phyloP scores from a whole-genome alignment of 306 rosid species.

The Datisca glomerata region DNA sequence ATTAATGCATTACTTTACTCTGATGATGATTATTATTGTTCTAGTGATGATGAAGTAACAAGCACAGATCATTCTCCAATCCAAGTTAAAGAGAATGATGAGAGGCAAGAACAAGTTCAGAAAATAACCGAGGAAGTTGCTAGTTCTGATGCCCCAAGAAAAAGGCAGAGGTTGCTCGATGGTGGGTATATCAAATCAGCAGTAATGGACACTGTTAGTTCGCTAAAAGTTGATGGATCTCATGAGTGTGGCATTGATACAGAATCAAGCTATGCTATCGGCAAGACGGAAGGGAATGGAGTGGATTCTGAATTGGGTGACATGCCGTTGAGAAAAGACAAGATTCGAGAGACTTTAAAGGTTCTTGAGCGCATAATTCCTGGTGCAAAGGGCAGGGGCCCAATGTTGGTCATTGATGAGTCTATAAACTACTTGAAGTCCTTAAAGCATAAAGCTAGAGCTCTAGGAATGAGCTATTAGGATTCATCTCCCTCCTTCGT shows the following conservation, averaged over 20 bases:
- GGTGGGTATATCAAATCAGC: constrained; percentile 30
- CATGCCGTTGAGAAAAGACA: constrained; percentile 31
- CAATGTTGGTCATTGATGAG: constrained; percentile 55
- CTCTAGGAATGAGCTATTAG: constrained; percentile 24
- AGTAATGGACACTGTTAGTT: constrained; percentile 24
- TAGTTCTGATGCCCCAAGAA: constrained; percentile 35
- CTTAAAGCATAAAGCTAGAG: constrained; percentile 36
- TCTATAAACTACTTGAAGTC: constrained; percentile 63
- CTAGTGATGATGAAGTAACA: constrained; percentile 58
- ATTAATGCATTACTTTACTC: constrained; percentile 79
- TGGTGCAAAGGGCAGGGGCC: constrained; percentile 68
- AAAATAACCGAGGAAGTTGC: constrained; percentile 32
- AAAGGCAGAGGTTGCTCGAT: constrained; percentile 47
- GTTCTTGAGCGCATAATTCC: constrained; percentile 62
- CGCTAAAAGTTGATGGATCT: constrained; percentile 22
- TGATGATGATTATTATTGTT: constrained; percentile 29
- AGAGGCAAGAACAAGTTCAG: constrained; percentile 23
- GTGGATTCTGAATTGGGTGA: constrained; percentile 14
- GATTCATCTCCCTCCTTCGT: constrained; percentile 7
- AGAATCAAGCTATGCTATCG: constrained; percentile 31
- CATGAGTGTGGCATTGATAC: constrained; percentile 30
- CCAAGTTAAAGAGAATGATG: constrained; percentile 14
- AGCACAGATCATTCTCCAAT: constrained; percentile 65
- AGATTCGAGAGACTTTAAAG: constrained; percentile 41
- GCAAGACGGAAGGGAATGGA: constrained; percentile 19